A percentile compares a stretch with the other conserved stretches of the same genome.
phyloP scores from a whole-genome alignment of 1,139 yeast genomes.

The Geotrichum candidum region DNA sequence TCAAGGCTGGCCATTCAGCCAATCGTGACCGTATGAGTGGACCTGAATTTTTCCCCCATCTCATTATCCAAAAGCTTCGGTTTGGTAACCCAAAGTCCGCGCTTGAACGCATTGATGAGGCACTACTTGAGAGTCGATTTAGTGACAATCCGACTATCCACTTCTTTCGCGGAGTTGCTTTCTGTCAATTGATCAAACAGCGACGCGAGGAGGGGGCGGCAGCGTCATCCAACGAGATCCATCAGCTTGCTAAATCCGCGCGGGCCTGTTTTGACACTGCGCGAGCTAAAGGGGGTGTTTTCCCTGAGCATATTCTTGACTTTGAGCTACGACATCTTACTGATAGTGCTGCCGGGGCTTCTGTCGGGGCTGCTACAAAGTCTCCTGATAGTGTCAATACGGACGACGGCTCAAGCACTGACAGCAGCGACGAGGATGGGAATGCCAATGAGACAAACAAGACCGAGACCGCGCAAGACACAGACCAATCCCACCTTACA shows the following conservation, averaged over 20 bases:
- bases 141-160: conserved; percentile 42
- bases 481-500: no score
- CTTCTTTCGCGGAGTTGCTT: conserved; percentile 26
- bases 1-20: background rate
- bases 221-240: background rate
- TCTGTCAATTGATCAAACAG: conserved; percentile 23
- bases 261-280: conserved; percentile 1
- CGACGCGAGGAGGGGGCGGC: background rate
- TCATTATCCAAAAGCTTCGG: conserved; percentile 24
- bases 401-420: background rate
- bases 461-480: background rate
- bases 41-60: conserved; percentile 21
- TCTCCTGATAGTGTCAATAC: background rate
- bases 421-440: background rate
- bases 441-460: background rate
- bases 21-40: conserved; percentile 22
- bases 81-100: conserved; percentile 25
- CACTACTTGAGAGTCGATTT: conserved; percentile 44
- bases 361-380: background rate
- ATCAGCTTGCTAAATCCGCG: background rate
- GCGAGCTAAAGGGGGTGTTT: conserved; percentile 18
- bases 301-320: conserved; percentile 24
- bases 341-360: background rate
- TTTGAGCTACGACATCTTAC: conserved; percentile 15
- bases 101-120: conserved; percentile 35